These are phyloP conservation scores for Harrya chromipes DNA, from an alignment of 768 basidiomycete genomes.

Conservation along the genomic window DNA sequence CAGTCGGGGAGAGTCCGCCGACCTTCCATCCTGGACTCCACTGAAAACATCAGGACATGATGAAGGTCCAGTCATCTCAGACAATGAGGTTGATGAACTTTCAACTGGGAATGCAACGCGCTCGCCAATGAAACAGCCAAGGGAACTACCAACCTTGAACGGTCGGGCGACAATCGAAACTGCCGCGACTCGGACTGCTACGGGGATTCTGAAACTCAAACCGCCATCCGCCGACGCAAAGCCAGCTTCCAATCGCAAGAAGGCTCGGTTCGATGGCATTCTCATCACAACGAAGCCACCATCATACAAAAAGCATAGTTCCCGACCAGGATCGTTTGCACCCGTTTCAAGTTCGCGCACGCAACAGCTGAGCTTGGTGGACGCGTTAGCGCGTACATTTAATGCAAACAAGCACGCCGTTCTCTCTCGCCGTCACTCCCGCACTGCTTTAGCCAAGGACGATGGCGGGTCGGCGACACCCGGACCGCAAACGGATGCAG, in stretches of 20 bases:
- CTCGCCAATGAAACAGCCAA: not conserved
- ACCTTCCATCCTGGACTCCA: conserved; percentile 27
- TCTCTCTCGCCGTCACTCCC: not conserved
- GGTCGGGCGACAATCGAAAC: not conserved
- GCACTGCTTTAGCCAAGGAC: not conserved
- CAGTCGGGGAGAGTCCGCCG: conserved; percentile 7
- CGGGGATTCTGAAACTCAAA: not conserved
- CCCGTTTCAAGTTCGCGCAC: not conserved
- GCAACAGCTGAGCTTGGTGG: conserved; percentile 15
- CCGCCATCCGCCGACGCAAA: not conserved
- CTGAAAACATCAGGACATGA: not conserved
- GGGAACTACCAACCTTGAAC: not conserved
- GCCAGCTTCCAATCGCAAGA: conserved; percentile 9
- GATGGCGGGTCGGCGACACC: conserved; percentile 1
- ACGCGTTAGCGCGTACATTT: conserved; percentile 25
- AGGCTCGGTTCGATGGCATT: conserved; percentile 22
- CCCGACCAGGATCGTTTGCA: not conserved
- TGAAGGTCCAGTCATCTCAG: not conserved
- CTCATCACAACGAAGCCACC: conserved; percentile 16
- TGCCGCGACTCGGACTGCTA: not conserved
- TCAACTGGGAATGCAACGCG: not conserved
- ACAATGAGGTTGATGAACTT: conserved; percentile 12
- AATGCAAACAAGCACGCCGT: conserved; percentile 20
- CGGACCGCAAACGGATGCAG: conserved; percentile 16
- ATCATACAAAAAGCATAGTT: not conserved